phyloP scores from a whole-genome alignment of 257 asterid species.

The Fraxinus americana region DNA sequence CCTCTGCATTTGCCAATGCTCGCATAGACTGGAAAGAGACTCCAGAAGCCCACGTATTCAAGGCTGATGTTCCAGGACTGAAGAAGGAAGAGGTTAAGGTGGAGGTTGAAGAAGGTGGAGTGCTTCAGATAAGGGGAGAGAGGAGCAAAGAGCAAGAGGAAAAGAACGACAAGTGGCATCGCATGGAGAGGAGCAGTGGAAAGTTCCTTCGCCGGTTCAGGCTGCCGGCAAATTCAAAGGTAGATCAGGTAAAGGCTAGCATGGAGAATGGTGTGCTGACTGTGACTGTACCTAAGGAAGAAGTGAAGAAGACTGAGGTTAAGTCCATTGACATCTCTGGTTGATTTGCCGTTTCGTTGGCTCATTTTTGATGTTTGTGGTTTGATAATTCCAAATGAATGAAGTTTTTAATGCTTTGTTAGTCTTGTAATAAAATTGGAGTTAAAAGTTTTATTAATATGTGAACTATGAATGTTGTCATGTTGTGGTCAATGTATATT shows the following conservation, averaged over 20 bases:
- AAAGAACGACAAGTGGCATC: constrained; percentile 41
- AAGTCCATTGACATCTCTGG: constrained; percentile 32
- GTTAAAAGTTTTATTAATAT: too few relatives aligned
- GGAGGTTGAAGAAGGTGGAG: constrained; percentile 25
- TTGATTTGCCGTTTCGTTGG: not conserved
- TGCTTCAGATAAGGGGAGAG: constrained; percentile 36
- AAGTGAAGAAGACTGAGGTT: constrained; percentile 26
- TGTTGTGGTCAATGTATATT: too few relatives aligned
- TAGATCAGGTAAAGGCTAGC: constrained; percentile 25
- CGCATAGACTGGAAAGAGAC: constrained; percentile 41
- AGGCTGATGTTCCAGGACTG: constrained; percentile 23
- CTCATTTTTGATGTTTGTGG: too few relatives aligned
- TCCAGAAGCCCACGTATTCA: constrained; percentile 29
- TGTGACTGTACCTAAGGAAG: constrained; percentile 28
- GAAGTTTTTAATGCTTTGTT: too few relatives aligned
- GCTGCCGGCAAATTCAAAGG: constrained; percentile 32
- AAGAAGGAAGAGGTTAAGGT: constrained; percentile 35
- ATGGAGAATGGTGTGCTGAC: constrained; percentile 41
- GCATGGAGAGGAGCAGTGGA: constrained; percentile 32
- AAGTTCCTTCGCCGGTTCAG: constrained; percentile 32
- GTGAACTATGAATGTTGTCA: too few relatives aligned
- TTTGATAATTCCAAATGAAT: too few relatives aligned
- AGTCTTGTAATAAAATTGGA: too few relatives aligned
- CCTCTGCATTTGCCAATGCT: constrained; percentile 27
- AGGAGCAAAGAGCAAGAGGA: constrained; percentile 39